Percentiles rank a stretch among this genome's conserved stretches.
phyloP scores from a whole-genome alignment of 2,329 filamentous ascomycete species.

The Alternaria dauci region DNA sequence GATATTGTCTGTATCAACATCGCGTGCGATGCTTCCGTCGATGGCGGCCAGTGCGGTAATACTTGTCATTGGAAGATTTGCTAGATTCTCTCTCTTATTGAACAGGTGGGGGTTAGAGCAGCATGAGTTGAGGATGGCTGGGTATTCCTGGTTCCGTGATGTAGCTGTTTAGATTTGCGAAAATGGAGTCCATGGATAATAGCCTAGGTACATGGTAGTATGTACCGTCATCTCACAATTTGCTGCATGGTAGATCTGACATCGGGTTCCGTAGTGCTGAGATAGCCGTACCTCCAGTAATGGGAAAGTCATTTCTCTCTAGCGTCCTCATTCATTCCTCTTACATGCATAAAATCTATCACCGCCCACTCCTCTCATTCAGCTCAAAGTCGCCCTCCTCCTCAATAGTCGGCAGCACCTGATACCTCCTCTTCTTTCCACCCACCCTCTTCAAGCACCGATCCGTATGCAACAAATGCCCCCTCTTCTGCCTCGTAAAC shows the following conservation, averaged over 20 bases:
- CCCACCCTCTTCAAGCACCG: slow-evolving; percentile 29
- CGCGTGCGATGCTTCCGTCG: background rate
- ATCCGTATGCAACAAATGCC: slow-evolving; percentile 57
- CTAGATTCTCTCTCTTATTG: background rate
- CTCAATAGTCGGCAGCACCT: slow-evolving; percentile 33
- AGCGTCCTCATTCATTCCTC: background rate
- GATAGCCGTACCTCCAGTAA: background rate
- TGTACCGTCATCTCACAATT: background rate
- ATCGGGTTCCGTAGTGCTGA: background rate
- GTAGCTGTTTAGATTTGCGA: no score
- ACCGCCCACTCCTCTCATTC: background rate
- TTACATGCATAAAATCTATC: background rate
- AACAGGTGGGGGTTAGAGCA: no score
- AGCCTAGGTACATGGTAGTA: background rate
- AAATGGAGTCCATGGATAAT: background rate
- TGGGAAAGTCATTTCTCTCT: background rate
- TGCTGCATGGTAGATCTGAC: background rate
- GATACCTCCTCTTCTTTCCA: slow-evolving; percentile 26
- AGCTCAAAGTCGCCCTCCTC: slow-evolving; percentile 26
- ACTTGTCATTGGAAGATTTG: background rate
- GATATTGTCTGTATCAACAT: background rate
- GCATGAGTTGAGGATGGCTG: background rate
- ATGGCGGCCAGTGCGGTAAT: background rate
- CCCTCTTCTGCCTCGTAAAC: slow-evolving; percentile 66
- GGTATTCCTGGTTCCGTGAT: background rate